Conservation (phyloP, 2,329 filamentous ascomycete species). For the Scorias spongiosa region DNA sequence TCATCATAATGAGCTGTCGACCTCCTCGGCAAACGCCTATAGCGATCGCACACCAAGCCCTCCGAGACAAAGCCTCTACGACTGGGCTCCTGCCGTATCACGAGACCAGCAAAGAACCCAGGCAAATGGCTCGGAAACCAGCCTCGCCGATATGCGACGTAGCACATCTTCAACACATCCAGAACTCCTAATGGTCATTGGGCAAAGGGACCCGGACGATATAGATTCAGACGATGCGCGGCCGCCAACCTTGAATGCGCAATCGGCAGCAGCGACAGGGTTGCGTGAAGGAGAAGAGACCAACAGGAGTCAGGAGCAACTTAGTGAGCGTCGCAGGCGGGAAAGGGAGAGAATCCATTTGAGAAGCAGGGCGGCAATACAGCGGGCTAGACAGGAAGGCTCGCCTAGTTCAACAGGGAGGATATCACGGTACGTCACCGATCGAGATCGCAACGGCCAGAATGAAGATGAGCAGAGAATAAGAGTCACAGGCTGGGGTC, state of each 20-base stretch:
- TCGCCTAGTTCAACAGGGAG: slow-evolving; percentile 20
- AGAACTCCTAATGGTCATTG: slow-evolving; percentile 23
- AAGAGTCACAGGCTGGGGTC: slow-evolving; percentile 19
- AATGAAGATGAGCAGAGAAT: slow-evolving; percentile 20
- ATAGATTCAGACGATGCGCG: slow-evolving; percentile 1
- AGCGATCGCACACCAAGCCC: slow-evolving; percentile 36
- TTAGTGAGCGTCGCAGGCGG: slow-evolving; percentile 15
- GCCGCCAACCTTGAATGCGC: slow-evolving; percentile 1
- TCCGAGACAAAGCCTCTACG: slow-evolving; percentile 40
- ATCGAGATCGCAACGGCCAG: slow-evolving; percentile 21
- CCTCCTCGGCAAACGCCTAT: slow-evolving; percentile 26
- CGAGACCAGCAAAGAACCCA: slow-evolving; percentile 14
- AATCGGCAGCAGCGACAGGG: slow-evolving; percentile 12
- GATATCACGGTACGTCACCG: slow-evolving; percentile 26
- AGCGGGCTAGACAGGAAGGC: slow-evolving; percentile 17
- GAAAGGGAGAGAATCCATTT: slow-evolving; percentile 17
- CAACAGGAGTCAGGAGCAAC: slow-evolving; percentile 4
- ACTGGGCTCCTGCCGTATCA: slow-evolving; percentile 38
- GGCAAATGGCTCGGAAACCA: slow-evolving; percentile 24
- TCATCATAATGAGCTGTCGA: slow-evolving; percentile 20
- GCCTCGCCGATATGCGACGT: slow-evolving; percentile 25
- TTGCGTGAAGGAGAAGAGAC: slow-evolving; percentile 11
- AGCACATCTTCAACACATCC: slow-evolving; percentile 22
- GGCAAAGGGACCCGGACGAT: slow-evolving; percentile 21
- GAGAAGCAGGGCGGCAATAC: slow-evolving; percentile 17